These are phyloP conservation scores for Fomitopsis pinicola DNA, from an alignment of 1,284 basidiomycete genomes.

Conservation along the genomic window DNA sequence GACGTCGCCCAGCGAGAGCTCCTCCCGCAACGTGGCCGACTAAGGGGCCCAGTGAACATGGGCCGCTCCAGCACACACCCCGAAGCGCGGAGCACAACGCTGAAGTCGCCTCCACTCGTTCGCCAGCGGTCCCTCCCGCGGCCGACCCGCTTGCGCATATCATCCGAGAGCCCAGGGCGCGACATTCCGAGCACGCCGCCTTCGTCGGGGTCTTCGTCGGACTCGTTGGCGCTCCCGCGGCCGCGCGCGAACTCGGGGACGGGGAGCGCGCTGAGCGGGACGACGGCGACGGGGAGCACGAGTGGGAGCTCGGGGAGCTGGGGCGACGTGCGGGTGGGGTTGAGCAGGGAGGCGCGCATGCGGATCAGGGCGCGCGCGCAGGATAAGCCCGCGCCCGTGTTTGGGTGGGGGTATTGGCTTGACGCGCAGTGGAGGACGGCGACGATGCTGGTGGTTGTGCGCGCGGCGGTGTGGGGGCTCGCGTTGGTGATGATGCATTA, in stretches of 20 bases:
- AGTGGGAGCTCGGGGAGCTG: slow-evolving; percentile 14
- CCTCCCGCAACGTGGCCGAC: not conserved
- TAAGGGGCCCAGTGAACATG: not conserved
- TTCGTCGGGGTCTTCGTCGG: slow-evolving; percentile 12
- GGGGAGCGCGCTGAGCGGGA: slow-evolving; percentile 14
- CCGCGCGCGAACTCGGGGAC: not conserved
- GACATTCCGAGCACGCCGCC: slow-evolving; percentile 10
- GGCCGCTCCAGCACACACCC: not conserved
- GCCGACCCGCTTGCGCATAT: not conserved
- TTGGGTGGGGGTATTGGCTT: slow-evolving; percentile 25
- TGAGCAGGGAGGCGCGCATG: slow-evolving; percentile 25
- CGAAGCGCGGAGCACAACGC: not conserved
- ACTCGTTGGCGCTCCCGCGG: slow-evolving; percentile 3
- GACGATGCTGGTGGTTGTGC: slow-evolving; percentile 15
- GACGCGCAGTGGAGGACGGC: slow-evolving; percentile 19
- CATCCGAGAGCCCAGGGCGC: not conserved
- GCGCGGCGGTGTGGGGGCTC: slow-evolving; percentile 24
- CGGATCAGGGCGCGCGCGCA: slow-evolving; percentile 25
- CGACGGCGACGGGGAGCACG: slow-evolving; percentile 8
- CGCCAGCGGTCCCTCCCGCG: slow-evolving; percentile 6
- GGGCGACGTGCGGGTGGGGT: slow-evolving; percentile 24
- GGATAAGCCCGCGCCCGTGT: slow-evolving; percentile 22
- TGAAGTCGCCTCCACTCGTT: slow-evolving; percentile 1
- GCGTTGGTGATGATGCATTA: slow-evolving; percentile 30
- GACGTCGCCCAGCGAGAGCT: not conserved